A percentile compares a stretch with the other conserved stretches of the same genome.
phyloP scores from a whole-genome alignment of 495 filamentous ascomycete species.

The Penicillium turbatum region DNA sequence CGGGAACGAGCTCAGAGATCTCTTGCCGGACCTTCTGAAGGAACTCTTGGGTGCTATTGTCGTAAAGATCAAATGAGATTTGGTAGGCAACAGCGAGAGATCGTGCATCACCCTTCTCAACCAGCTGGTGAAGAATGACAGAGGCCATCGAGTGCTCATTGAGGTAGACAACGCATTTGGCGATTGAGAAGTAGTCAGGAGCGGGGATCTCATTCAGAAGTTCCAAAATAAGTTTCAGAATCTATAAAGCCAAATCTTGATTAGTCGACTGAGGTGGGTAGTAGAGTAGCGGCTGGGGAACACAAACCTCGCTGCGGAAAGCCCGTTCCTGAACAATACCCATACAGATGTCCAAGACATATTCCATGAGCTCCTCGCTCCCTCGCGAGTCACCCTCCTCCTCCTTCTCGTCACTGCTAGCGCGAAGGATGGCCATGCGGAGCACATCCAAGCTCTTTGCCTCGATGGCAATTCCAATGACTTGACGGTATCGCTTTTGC shows the following conservation, averaged over 20 bases:
- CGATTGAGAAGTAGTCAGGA: constrained; percentile 97
- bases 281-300: constrained; percentile 6
- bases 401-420: constrained; percentile 75
- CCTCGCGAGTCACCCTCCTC: constrained; percentile 55
- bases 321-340: constrained; percentile 91
- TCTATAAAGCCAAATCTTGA: constrained; percentile 44
- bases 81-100: constrained; percentile 89
- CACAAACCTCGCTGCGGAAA: constrained; percentile 68
- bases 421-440: constrained; percentile 74
- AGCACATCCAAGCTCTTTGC: constrained; percentile 90
- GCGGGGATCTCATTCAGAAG: constrained; percentile 81
- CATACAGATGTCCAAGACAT: constrained; percentile 95
- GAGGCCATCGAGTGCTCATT: constrained; percentile 89
- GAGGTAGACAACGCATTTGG: constrained; percentile 95
- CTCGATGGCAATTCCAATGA: constrained; percentile 97
- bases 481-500: constrained; percentile 86
- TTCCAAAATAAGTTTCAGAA: constrained; percentile 80
- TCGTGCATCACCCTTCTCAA: constrained; percentile 70
- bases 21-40: constrained; percentile 82
- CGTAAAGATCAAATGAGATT: constrained; percentile 95
- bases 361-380: constrained; percentile 94
- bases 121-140: constrained; percentile 75
- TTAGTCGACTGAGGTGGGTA: constrained; percentile 13
- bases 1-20: constrained; percentile 59
- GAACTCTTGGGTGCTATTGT: constrained; percentile 97